Evolutionary conservation across 2,329 filamentous ascomycete species (phyloP), one percentile per base, ranked within the genome.

Genomic region (Botrytis pseudocinerea): DNA sequence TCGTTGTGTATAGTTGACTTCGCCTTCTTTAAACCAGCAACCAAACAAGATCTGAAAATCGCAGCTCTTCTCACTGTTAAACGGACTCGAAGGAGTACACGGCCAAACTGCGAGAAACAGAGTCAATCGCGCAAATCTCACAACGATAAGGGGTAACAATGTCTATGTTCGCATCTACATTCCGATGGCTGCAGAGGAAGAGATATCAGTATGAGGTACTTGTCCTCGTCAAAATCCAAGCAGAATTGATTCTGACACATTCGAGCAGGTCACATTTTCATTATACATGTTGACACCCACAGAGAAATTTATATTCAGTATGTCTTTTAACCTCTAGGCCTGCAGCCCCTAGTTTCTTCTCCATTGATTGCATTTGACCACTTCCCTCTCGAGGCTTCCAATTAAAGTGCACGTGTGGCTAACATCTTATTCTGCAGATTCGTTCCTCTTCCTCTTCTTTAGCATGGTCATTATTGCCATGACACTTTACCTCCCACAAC

Each of bases 281-380:
- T 89, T 98, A 40, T 98, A 99, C 87, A 98, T 99, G 93, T 92
- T 98, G 79, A 98, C 95, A 54, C 92, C 94, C 1, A 94, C 92
- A 70, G 96, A 99, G 86, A 97, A 97, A 83, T 95, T 97, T 84
- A 91, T 97, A 79, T 97, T 98, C 84, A 98, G 96, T 98, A 88
- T 73, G 94, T 71, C 60, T 42, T 42, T 46, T 54, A 32, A 51
- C 16, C 28, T 44, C n/a, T 44, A 8, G 25, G 70, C 54, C 59
- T 20, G 25, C 46, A 25, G 57, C 38, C 60, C 44, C 48, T 51
- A 44, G 35, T 42, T 64, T 54, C 38, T 32, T 42, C n/a, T 63
- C 51, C n/a, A 70, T 35, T 54, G 38, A 59, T 35, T 65, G 38
- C 42, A 54, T 22, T 25, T 38, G 62, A 51, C 25, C 65, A n/a